phyloP scores from a whole-genome alignment of 768 basidiomycete genomes.

The Russula sp. region DNA sequence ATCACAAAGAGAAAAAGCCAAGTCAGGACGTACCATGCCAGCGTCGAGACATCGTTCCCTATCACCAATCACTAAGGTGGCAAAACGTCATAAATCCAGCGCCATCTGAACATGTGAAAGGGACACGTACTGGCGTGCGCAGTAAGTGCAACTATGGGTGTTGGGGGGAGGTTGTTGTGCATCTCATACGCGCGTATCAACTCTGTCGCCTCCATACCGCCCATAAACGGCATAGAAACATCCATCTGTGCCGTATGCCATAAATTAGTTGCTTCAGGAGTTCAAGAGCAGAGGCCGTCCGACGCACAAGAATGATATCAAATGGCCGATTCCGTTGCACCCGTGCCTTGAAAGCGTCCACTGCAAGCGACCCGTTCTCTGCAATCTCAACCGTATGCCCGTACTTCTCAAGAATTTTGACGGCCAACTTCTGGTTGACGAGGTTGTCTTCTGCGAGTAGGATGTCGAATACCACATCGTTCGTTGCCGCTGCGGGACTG shows the following conservation, averaged over 20 bases:
- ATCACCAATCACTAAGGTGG: constrained; percentile 72
- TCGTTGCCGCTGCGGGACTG: constrained; percentile 77
- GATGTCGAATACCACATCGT: constrained; percentile 84
- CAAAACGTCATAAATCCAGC: not conserved
- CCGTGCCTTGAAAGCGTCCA: constrained; percentile 84
- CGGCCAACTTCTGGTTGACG: constrained; percentile 92
- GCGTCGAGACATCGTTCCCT: constrained; percentile 68
- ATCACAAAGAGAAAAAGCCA: not conserved
- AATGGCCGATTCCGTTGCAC: constrained; percentile 66
- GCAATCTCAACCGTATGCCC: constrained; percentile 95
- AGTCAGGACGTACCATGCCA: constrained; percentile 41
- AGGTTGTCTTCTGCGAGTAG: constrained; percentile 95
- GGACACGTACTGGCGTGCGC: constrained; percentile 84
- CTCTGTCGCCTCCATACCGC: constrained; percentile 96
- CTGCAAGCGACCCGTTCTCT: constrained; percentile 91
- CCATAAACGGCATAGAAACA: constrained; percentile 98
- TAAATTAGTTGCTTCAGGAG: not conserved
- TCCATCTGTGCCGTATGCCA: constrained; percentile 63
- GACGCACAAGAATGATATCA: constrained; percentile 83
- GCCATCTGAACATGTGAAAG: not conserved
- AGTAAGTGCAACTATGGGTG: constrained; percentile 93
- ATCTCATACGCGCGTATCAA: constrained; percentile 81
- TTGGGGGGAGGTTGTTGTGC: constrained; percentile 58
- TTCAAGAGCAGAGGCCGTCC: not conserved
- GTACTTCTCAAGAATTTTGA: constrained; percentile 94